Percentiles rank a stretch among this genome's conserved stretches.
phyloP scores from a whole-genome alignment of 2,329 filamentous ascomycete genomes.

The Fusarium goolgardi region DNA sequence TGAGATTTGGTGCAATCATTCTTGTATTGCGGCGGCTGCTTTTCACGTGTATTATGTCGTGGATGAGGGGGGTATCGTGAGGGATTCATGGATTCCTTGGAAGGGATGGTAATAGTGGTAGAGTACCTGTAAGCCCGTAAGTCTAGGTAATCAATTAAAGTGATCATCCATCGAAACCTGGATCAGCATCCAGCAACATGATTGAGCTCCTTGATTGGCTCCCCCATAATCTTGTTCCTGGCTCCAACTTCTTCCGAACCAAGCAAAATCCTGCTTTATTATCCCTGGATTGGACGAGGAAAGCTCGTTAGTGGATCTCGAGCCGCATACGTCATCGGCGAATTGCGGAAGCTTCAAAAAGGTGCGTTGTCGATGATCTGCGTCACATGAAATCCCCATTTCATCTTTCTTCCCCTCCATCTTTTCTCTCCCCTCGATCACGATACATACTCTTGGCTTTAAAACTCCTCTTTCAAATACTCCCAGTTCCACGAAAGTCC shows the following conservation, averaged over 20 bases:
- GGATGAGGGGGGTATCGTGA: constrained; percentile 51
- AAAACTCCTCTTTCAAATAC: not conserved
- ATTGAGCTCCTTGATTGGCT: constrained; percentile 31
- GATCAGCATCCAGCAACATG: constrained; percentile 6
- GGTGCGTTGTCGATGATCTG: constrained; percentile 26
- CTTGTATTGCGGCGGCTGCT: constrained; percentile 54
- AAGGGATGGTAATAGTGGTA: constrained; percentile 48
- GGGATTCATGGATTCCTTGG: constrained; percentile 54
- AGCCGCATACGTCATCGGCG: constrained; percentile 48
- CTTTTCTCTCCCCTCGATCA: constrained; percentile 21
- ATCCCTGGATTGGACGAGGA: constrained; percentile 5
- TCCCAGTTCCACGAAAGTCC: not conserved
- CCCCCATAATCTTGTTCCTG: constrained; percentile 29
- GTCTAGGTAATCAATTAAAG: constrained; percentile 4
- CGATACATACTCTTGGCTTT: constrained; percentile 18
- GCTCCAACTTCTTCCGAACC: constrained; percentile 31
- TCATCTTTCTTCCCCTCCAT: constrained; percentile 18
- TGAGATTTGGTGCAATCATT: constrained; percentile 50
- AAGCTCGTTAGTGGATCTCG: constrained; percentile 37
- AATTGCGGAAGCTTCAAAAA: constrained; percentile 32
- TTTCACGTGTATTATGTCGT: constrained; percentile 53
- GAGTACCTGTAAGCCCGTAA: not conserved
- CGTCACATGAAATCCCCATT: constrained; percentile 41
- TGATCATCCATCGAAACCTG: constrained; percentile 9
- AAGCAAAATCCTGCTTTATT: constrained; percentile 42